These are phyloP conservation scores for Drechslerella dactyloides DNA, from an alignment of 2,329 filamentous ascomycete genomes.

Conservation along the genomic window DNA sequence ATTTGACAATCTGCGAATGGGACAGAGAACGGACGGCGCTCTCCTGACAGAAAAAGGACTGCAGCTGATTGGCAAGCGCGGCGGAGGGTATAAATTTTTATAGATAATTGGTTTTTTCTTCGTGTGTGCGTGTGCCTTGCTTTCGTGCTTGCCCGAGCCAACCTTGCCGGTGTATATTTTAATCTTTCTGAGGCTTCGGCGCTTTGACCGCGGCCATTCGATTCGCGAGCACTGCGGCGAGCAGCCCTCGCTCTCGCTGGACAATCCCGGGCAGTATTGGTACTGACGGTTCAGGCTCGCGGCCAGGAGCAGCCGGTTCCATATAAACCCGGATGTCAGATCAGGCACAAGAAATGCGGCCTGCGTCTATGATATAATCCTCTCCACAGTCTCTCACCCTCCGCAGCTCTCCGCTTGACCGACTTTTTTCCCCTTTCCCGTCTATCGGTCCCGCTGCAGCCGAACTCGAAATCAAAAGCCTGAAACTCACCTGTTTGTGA, in stretches of 20 bases:
- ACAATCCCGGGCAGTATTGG: constrained; percentile 6
- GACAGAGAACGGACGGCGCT: too few species aligned
- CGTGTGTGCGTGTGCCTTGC: not conserved
- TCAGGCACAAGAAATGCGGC: not conserved
- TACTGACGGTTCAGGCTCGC: constrained; percentile 2
- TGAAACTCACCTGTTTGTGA: constrained; percentile 43
- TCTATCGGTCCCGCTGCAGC: too few species aligned
- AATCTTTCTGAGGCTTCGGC: constrained; percentile 26
- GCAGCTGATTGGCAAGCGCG: too few species aligned
- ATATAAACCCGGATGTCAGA: constrained; percentile 2
- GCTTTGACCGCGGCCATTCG: constrained; percentile 44
- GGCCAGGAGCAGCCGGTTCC: not conserved
- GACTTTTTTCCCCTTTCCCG: not conserved
- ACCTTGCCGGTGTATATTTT: constrained; percentile 6
- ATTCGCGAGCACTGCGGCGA: constrained; percentile 30
- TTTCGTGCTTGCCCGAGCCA: not conserved
- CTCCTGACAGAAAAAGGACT: too few species aligned
- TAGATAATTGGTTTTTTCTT: too few species aligned
- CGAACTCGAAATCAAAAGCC: not conserved
- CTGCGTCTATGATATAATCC: not conserved
- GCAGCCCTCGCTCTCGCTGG: not conserved
- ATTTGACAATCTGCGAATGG: constrained; percentile 1
- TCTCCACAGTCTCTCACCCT: not conserved
- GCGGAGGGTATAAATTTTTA: too few species aligned
- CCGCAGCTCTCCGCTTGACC: not conserved